Evolutionary conservation across 805 yeast genomes (phyloP), one percentile per base, ranked within the genome.

Genomic region (Candida maesae): DNA sequence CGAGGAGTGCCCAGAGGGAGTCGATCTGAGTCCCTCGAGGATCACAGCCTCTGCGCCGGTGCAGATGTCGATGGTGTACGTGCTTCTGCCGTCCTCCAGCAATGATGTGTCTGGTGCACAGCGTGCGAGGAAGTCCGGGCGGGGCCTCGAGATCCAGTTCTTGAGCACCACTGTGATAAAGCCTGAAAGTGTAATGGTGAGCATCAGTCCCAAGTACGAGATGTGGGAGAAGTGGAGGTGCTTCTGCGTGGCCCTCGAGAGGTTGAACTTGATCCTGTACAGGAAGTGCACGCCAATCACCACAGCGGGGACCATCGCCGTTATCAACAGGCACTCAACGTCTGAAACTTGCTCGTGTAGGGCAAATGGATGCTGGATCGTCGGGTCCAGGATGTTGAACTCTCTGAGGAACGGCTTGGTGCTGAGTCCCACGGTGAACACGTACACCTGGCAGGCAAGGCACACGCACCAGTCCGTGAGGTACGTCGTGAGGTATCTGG

Each of bases 111-210:
- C 65, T 1, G 96, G 96, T 20, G 71, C 58, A 61, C 98, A 91
- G 45, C 98, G 73, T 5, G 86, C 84, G 35, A 91, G 60, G 56
- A 90, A 86, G 63, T 91, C 98, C 0, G 98, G 98, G 38, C 98
- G 69, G 45, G 84, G 86, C 53, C 95, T 73, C 6, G 96, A 96
- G 38, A 91, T 77, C 76, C 83, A 76, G 54, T 82, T 79, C 63
- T 91, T 91, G 39, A 87, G 58, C 12, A 81, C 66, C 51, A 47
- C 38, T 9, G 51, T 44, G 9, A 49, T 36, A n/a, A 47, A 36
- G 1, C 44, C 42, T 2, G 52, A 50, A 5, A 52, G 25, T 1
- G 50, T 32, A 11, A 50, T 29, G 5, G 51, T 38, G 8, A 42
- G 26, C 7, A 35, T 17, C 10, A 52, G 33, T 2, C 49, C 49